phyloP scores from a whole-genome alignment of 1,284 basidiomycete species.

The Prillingera fragicola region DNA sequence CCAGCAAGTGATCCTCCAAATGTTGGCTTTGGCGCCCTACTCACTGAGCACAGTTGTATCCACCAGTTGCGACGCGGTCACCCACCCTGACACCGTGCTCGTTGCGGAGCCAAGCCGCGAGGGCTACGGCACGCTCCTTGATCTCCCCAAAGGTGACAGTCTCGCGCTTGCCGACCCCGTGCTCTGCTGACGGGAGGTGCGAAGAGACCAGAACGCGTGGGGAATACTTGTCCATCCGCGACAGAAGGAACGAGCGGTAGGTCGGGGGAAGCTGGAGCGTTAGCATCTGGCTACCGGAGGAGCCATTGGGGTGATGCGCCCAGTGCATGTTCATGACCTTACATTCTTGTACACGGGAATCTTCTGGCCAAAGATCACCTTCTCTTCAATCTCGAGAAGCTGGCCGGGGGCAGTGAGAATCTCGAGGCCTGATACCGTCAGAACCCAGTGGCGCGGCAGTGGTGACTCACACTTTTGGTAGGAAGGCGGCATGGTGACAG shows the following conservation, averaged over 20 bases:
- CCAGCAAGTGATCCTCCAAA: no score
- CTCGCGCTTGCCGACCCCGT: no score
- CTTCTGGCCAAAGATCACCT: slow-evolving; percentile 22
- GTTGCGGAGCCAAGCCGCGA: slow-evolving; percentile 35
- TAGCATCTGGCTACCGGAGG: background rate
- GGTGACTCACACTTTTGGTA: no score
- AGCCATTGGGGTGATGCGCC: no score
- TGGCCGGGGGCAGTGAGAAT: slow-evolving; percentile 31
- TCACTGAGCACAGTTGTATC: slow-evolving; percentile 24
- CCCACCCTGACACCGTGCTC: slow-evolving; percentile 27
- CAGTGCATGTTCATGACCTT: slow-evolving; percentile 1
- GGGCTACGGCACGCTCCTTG: slow-evolving; percentile 15
- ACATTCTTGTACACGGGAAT: slow-evolving; percentile 40
- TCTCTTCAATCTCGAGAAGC: slow-evolving; percentile 36
- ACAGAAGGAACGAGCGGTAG: slow-evolving; percentile 33
- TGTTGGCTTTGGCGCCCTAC: no score
- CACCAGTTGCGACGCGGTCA: slow-evolving; percentile 34
- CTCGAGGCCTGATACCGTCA: slow-evolving; percentile 29
- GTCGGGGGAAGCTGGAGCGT: slow-evolving; percentile 27
- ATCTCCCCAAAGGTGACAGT: slow-evolving; percentile 27
- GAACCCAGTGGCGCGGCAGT: no score
- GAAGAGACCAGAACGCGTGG: slow-evolving; percentile 29
- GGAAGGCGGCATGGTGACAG: no score
- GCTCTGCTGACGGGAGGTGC: no score
- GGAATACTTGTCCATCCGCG: slow-evolving; percentile 17